phyloP scores from a whole-genome alignment of 495 filamentous ascomycete genomes.

The Penicillium odoratum region DNA sequence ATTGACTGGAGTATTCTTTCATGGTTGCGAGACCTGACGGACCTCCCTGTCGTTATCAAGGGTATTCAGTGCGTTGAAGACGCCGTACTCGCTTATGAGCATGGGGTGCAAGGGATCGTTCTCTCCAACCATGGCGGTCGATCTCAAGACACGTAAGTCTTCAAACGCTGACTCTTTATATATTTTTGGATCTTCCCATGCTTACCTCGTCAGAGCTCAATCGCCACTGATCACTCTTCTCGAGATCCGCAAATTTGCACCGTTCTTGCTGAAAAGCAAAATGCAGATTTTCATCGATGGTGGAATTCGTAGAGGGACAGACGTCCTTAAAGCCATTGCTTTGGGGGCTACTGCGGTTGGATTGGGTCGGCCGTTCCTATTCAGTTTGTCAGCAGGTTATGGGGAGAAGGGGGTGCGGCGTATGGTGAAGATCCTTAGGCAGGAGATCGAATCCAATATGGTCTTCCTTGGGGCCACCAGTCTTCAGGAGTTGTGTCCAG shows the following conservation, averaged over 20 bases:
- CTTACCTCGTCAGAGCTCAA: slow-evolving; percentile 65
- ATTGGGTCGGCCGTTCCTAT: slow-evolving; percentile 82
- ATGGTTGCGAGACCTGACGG: slow-evolving; percentile 76
- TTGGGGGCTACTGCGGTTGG: slow-evolving; percentile 84
- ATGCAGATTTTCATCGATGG: slow-evolving; percentile 86
- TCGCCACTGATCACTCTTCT: slow-evolving; percentile 66
- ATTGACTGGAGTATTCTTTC: slow-evolving; percentile 80
- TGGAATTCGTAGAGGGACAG: slow-evolving; percentile 77
- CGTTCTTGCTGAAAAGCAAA: slow-evolving; percentile 49
- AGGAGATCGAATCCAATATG: slow-evolving; percentile 45
- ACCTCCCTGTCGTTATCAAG: slow-evolving; percentile 85
- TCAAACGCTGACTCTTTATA: too few species aligned
- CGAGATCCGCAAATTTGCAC: slow-evolving; percentile 73
- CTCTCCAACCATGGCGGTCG: slow-evolving; percentile 55
- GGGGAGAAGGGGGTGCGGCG: slow-evolving; percentile 36
- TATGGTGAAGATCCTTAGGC: slow-evolving; percentile 34
- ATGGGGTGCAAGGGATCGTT: slow-evolving; percentile 79
- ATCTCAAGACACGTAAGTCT: slow-evolving; percentile 44
- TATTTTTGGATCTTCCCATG: slow-evolving; percentile 19
- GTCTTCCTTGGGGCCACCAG: slow-evolving; percentile 33
- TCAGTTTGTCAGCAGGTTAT: slow-evolving; percentile 68
- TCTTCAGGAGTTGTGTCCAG: slow-evolving; percentile 28
- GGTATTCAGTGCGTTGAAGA: slow-evolving; percentile 89
- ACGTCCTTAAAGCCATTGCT: slow-evolving; percentile 86
- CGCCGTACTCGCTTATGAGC: slow-evolving; percentile 69